Base-by-base conservation (phyloP, 139 green algal genomes). In the Volvox africanus region DNA sequence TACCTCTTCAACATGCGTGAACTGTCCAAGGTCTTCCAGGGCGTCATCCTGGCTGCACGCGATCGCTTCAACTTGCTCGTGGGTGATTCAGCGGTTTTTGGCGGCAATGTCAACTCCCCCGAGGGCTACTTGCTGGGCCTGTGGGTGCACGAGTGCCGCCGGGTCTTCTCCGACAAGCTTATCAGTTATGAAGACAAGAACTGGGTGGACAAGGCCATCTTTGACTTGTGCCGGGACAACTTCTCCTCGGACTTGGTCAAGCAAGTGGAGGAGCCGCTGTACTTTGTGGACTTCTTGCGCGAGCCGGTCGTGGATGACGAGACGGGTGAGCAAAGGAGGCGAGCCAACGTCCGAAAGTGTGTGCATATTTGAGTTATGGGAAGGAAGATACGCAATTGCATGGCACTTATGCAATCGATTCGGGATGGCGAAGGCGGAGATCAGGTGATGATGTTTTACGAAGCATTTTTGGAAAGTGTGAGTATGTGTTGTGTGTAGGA, bases 1-100 rank as follows among this genome's bases (percentile, higher is more conserved):
- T 99, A 99, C 94, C 92, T 97, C 5, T 99, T 99, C 96, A 99
- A 98, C 94, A 97, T 99, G 96, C 95, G 97, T 26, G 98, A 99
- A 94, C 94, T 99, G 61, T 98, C 96, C 71, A 98, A 97, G 93
- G 97, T 99, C 13, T 97, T 97, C 93, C 93, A 97, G 81, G 98
- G 98, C n/a, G 91, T 99, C 78, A 96, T 99, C 82, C 94, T 99
- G 80, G 97, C 97, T 2, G 83, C 82, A 0, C 93, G 95, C 32
- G 95, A 97, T 91, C 92, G 94, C 91, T 95, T 95, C 89, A 92
- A 92, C 90, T 55, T 79, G 61, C 35, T 50, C 1, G 71, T 79
- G 0, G 65, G 78, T 68, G 71, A 86, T 62, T 83, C 67, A n/a
- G 82, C 65, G 22, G 61, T 85, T 73, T 98, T 95, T 92, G 97